Evolutionary conservation across 768 basidiomycete species (phyloP).

Genomic region (Tricholoma matsutake): DNA sequence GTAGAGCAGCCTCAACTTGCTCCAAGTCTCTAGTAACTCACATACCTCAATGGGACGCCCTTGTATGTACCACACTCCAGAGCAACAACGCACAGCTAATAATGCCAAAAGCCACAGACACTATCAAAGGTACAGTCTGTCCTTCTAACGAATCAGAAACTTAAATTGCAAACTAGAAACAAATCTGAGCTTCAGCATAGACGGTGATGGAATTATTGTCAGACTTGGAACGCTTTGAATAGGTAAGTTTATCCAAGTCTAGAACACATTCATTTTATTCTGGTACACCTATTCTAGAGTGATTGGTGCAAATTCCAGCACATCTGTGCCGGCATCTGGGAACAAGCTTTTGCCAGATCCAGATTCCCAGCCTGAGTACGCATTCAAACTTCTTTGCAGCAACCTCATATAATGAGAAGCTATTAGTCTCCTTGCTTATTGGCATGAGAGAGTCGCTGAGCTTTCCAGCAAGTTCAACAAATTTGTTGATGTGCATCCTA

Average conservation of each 20-base stretch:
- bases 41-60: slow-evolving; percentile 13
- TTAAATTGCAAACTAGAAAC: neutral
- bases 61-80: slow-evolving; percentile 13
- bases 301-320: neutral
- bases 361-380: no score
- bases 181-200: neutral
- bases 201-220: neutral
- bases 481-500: neutral
- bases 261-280: neutral
- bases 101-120: slow-evolving; percentile 14
- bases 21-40: neutral
- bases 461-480: neutral
- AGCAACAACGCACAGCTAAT: slow-evolving; percentile 14
- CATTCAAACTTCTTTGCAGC: neutral
- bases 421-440: neutral
- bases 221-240: neutral
- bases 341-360: neutral
- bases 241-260: neutral
- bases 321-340: neutral
- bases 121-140: slow-evolving; percentile 15
- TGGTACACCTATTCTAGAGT: neutral
- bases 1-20: neutral
- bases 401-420: neutral
- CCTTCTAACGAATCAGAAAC: neutral
- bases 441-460: neutral